A percentile compares a stretch with the other conserved stretches of the same genome.
phyloP scores from a whole-genome alignment of 805 yeast species.

The Metschnikowia lunata region DNA sequence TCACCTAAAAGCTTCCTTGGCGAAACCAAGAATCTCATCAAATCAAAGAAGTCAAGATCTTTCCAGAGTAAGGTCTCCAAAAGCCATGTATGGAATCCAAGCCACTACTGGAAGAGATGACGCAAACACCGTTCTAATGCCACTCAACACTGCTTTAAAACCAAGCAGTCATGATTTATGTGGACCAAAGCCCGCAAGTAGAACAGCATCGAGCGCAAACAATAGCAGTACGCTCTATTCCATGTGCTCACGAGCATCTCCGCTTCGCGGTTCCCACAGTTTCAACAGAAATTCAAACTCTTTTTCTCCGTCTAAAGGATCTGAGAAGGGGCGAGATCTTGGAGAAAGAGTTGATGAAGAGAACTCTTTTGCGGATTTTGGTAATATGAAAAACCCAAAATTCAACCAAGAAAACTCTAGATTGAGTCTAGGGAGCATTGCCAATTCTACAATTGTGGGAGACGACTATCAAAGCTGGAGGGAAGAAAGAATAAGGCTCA shows the following conservation, averaged over 20 bases:
- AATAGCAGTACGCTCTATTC: conserved; percentile 15
- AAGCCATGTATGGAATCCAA: too few relatives aligned
- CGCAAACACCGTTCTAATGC: conserved; percentile 1
- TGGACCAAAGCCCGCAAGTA: neutral
- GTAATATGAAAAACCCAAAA: neutral
- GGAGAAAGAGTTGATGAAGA: conserved; percentile 13
- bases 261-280: conserved; percentile 5
- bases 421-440: conserved; percentile 24
- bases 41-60: neutral
- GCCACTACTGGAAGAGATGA: too few relatives aligned
- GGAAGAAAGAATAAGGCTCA: conserved; percentile 28
- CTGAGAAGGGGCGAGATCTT: neutral
- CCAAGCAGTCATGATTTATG: neutral
- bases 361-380: conserved; percentile 5
- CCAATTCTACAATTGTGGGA: conserved; percentile 36
- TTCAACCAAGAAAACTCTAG: neutral
- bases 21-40: conserved; percentile 2
- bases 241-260: conserved; percentile 16
- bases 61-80: too few relatives aligned
- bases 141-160: conserved; percentile 4
- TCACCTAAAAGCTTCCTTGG: neutral
- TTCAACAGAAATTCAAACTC: neutral
- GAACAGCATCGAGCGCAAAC: neutral
- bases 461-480: conserved; percentile 41
- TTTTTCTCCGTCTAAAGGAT: neutral